Conservation (phyloP, 2,329 filamentous ascomycete genomes). For the Verticillium albo-atrum region DNA sequence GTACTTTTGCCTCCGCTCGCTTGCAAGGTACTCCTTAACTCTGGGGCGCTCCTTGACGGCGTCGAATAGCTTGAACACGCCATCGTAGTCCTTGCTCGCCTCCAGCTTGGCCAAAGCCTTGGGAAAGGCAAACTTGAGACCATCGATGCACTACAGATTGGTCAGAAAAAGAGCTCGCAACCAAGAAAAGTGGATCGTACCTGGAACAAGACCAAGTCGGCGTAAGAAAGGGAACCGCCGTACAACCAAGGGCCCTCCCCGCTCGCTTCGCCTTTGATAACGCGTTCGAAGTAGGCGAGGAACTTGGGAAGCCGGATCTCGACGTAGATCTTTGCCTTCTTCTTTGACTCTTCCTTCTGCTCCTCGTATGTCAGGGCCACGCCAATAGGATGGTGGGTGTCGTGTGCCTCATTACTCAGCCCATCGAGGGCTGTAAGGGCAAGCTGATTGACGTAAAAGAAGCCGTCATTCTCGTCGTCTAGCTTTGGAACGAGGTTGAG, state of each 20-base stretch:
- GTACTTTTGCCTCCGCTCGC: conserved; percentile 59
- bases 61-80: conserved; percentile 61
- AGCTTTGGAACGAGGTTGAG: conserved; percentile 51
- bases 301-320: conserved; percentile 66
- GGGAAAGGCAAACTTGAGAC: conserved; percentile 63
- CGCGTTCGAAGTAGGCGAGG: conserved; percentile 64
- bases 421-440: conserved; percentile 67
- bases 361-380: conserved; percentile 64
- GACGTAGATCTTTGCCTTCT: conserved; percentile 53
- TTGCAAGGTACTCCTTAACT: conserved; percentile 65
- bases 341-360: conserved; percentile 63
- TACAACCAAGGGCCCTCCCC: conserved; percentile 62
- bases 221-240: conserved; percentile 61
- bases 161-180: neutral
- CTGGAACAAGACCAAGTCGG: conserved; percentile 71
- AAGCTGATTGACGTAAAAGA: conserved; percentile 59
- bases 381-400: conserved; percentile 70
- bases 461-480: conserved; percentile 31
- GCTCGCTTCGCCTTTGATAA: conserved; percentile 53
- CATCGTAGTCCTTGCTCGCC: conserved; percentile 50
- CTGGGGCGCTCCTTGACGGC: conserved; percentile 58
- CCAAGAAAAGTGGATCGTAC: conserved; percentile 28
- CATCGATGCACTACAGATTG: conserved; percentile 43
- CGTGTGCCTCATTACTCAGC: conserved; percentile 66
- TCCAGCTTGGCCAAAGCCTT: conserved; percentile 54